Evolutionary conservation across 1,284 basidiomycete genomes (phyloP).

Genomic region (Marasmius tenuissimus): DNA sequence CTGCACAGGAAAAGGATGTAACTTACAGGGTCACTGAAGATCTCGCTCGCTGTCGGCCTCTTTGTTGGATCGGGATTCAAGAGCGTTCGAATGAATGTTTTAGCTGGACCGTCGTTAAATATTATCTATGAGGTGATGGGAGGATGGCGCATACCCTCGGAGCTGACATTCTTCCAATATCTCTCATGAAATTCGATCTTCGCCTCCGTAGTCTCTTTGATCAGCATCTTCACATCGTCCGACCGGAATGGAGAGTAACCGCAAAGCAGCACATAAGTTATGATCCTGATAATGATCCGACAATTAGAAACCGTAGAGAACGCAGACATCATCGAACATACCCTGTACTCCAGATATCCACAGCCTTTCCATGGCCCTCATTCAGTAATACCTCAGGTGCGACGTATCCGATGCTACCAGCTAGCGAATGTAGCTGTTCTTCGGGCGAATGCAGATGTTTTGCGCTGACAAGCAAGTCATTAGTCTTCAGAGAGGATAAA

Average conservation of each 20-base stretch:
- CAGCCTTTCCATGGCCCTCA: conserved; percentile 85
- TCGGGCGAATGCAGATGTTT: conserved; percentile 81
- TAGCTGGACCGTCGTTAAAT: conserved; percentile 51
- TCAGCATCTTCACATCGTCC: conserved; percentile 75
- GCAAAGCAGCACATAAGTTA: conserved; percentile 90
- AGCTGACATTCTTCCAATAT: conserved; percentile 91
- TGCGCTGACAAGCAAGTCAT: conserved; percentile 51
- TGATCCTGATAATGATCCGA: conserved; percentile 56
- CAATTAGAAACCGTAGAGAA: background rate
- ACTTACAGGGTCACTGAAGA: conserved; percentile 56
- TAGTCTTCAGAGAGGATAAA: background rate
- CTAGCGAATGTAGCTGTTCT: conserved; percentile 79
- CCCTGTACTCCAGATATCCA: conserved; percentile 95
- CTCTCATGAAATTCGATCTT: conserved; percentile 89
- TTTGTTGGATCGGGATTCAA: conserved; percentile 73
- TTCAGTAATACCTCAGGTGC: conserved; percentile 90
- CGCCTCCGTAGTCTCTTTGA: conserved; percentile 81
- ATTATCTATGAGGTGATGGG: too few species aligned
- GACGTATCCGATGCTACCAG: conserved; percentile 93
- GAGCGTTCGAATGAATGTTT: conserved; percentile 79
- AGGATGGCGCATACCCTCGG: conserved; percentile 51
- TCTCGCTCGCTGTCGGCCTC: conserved; percentile 77
- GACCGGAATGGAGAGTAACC: conserved; percentile 94
- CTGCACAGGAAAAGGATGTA: conserved; percentile 1
- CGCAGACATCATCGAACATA: conserved; percentile 33